phyloP scores from a whole-genome alignment of 148 eudicot species.

The Cornus controversa region DNA sequence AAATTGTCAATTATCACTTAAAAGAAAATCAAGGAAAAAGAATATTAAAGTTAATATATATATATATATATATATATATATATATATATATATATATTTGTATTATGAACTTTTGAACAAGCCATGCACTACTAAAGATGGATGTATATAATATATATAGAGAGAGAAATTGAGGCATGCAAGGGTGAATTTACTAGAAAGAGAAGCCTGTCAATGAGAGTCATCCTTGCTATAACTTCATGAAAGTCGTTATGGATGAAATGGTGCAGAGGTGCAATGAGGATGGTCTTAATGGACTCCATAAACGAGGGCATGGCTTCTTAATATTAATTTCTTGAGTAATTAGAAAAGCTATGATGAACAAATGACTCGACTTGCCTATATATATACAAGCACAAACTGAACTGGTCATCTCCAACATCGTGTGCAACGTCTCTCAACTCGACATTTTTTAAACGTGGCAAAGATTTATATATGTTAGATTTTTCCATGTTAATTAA shows the following conservation, averaged over 20 bases:
- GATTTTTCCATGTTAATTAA: too few species aligned
- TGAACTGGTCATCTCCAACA: neutral
- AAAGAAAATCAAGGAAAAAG: too few species aligned
- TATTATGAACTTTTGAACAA: too few species aligned
- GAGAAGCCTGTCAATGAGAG: slow-evolving; percentile 25
- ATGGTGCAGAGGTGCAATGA: slow-evolving; percentile 10
- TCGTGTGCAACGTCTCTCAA: too few species aligned
- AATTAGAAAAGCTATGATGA: neutral
- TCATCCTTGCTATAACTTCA: slow-evolving; percentile 27
- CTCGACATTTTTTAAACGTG: too few species aligned
- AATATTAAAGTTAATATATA: too few species aligned
- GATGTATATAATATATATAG: neutral
- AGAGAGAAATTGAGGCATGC: neutral
- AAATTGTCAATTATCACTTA: too few species aligned
- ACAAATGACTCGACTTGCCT: neutral
- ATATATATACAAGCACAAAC: neutral
- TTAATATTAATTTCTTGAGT: neutral
- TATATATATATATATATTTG: too few species aligned
- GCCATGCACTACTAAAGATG: too few species aligned
- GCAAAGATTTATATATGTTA: too few species aligned
- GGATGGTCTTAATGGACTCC: slow-evolving; percentile 8
- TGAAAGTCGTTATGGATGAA: slow-evolving; percentile 35
- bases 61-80: too few species aligned
- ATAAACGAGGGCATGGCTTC: neutral
- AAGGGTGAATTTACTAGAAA: slow-evolving; percentile 25